Percentiles rank a stretch among this genome's conserved stretches.
These are phyloP conservation scores for Conidiobolus incongruus DNA, from an alignment of 371 early-diverging fungal species.

Conservation along the genomic window DNA sequence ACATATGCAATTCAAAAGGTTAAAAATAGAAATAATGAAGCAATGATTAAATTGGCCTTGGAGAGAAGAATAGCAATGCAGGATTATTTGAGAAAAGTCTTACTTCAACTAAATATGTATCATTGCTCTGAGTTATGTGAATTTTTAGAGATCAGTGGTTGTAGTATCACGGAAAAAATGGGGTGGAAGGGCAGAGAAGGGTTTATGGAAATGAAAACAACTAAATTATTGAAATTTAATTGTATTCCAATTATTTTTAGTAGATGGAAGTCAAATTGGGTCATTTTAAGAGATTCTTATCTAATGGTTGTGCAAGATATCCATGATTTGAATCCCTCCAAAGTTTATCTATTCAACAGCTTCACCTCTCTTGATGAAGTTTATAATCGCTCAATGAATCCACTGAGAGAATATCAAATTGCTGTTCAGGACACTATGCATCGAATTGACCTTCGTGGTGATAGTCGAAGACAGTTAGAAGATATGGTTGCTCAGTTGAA, in stretches of 20 bases:
- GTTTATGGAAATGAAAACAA: conserved; percentile 19
- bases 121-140: conserved; percentile 50
- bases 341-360: conserved; percentile 46
- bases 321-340: conserved; percentile 21
- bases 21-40: not conserved
- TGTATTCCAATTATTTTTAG: not conserved
- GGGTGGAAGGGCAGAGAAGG: conserved; percentile 80
- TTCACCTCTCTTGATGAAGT: conserved; percentile 30
- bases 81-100: conserved; percentile 24
- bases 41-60: conserved; percentile 7
- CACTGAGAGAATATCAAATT: conserved; percentile 17
- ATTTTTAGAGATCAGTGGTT: conserved; percentile 52
- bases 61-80: conserved; percentile 33
- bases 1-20: conserved; percentile 10
- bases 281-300: conserved; percentile 52
- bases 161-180: conserved; percentile 46
- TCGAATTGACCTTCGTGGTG: conserved; percentile 40
- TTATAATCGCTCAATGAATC: conserved; percentile 18
- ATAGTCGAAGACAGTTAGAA: conserved; percentile 27
- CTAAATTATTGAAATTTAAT: not conserved
- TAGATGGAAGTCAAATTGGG: conserved; percentile 43
- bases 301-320: conserved; percentile 13
- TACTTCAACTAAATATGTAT: conserved; percentile 30
- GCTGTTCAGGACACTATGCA: conserved; percentile 27
- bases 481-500: conserved; percentile 38